A percentile compares a stretch with the other conserved stretches of the same genome.
These are phyloP conservation scores for Alternaria viburni DNA, from an alignment of 2,329 filamentous ascomycete genomes.

Conservation along the genomic window DNA sequence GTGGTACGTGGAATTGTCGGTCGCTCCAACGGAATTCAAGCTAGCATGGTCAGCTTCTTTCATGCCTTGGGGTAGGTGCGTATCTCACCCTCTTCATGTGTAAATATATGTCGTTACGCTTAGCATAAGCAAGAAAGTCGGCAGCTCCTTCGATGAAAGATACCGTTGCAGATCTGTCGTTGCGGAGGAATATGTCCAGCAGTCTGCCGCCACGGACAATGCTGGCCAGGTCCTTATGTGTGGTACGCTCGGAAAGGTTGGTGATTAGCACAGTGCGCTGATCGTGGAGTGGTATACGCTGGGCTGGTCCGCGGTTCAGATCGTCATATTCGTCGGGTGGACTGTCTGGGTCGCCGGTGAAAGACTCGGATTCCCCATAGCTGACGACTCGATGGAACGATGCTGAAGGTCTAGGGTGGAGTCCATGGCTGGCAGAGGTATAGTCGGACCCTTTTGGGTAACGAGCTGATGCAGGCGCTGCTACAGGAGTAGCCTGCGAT, in stretches of 20 bases:
- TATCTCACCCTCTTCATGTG: constrained; percentile 68
- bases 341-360: constrained; percentile 11
- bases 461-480: constrained; percentile 10
- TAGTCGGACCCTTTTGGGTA: constrained; percentile 24
- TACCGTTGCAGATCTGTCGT: constrained; percentile 67
- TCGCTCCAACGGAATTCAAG: constrained; percentile 73
- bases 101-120: constrained; percentile 71
- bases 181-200: constrained; percentile 70
- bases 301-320: not conserved
- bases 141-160: constrained; percentile 70
- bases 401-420: constrained; percentile 17
- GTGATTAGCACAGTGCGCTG: constrained; percentile 67
- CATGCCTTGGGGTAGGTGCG: not conserved
- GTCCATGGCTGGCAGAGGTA: constrained; percentile 25
- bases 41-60: constrained; percentile 50
- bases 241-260: constrained; percentile 67
- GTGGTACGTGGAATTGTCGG: constrained; percentile 70
- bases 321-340: constrained; percentile 15
- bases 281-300: constrained; percentile 31
- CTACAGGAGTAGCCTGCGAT: constrained; percentile 14
- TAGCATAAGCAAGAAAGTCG: constrained; percentile 69
- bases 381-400: constrained; percentile 21
- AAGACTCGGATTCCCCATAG: constrained; percentile 25
- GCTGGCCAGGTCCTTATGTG: constrained; percentile 69
- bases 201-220: constrained; percentile 73